phyloP scores from a whole-genome alignment of 371 early-diverging fungal species.

The Apophysomyces trapeziformis region DNA sequence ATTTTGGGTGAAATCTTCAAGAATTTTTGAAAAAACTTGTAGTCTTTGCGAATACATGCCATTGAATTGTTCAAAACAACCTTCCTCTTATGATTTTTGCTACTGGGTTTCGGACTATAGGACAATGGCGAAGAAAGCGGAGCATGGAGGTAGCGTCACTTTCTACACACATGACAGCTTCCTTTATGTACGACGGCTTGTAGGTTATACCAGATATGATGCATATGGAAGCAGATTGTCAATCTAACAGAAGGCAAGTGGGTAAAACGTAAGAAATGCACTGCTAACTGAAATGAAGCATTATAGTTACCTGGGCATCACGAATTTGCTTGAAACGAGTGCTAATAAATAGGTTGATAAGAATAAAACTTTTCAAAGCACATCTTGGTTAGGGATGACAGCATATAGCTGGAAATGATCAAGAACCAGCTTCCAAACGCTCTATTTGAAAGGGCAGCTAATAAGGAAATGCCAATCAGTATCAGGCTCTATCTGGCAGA shows the following conservation, averaged over 20 bases:
- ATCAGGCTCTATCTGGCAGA: too few species aligned
- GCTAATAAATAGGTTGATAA: background rate
- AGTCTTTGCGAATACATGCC: too few species aligned
- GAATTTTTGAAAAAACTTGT: too few species aligned
- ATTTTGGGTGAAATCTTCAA: too few species aligned
- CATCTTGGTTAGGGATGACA: too few species aligned
- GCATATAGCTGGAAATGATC: too few species aligned
- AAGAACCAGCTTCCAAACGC: too few species aligned
- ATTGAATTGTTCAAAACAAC: background rate
- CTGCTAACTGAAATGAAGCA: background rate
- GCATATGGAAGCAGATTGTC: background rate
- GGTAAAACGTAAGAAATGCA: background rate
- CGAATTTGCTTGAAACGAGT: background rate
- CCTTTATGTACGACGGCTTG: background rate
- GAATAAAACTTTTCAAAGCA: too few species aligned
- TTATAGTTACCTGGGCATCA: background rate
- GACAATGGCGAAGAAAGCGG: background rate
- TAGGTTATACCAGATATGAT: background rate
- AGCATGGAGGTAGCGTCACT: background rate
- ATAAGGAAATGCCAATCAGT: too few species aligned
- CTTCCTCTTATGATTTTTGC: background rate
- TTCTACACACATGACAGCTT: background rate
- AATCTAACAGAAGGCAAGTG: background rate
- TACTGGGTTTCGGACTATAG: background rate
- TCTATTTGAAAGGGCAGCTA: too few species aligned